These are phyloP conservation scores for Mycena latifolia DNA, from an alignment of 768 basidiomycete genomes.

Conservation along the genomic window DNA sequence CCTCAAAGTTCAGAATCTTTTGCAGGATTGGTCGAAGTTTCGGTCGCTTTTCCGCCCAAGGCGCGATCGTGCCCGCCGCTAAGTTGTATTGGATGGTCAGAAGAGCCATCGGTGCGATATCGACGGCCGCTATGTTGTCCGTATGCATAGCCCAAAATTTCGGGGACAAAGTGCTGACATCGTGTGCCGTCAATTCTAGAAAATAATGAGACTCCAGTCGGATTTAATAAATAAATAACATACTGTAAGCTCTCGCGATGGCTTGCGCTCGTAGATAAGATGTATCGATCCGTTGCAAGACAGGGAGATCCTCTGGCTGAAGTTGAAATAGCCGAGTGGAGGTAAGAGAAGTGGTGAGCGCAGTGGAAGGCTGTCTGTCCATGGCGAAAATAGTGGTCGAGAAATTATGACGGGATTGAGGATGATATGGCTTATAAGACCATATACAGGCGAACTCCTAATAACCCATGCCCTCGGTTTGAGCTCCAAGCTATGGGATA, in stretches of 20 bases:
- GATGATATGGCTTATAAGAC: too few species aligned
- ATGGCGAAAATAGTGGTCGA: too few species aligned
- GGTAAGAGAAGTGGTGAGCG: not conserved
- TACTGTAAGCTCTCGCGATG: slow-evolving; percentile 10
- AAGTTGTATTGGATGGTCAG: slow-evolving; percentile 51
- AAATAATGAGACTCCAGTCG: not conserved
- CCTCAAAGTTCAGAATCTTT: slow-evolving; percentile 43
- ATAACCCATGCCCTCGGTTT: too few species aligned
- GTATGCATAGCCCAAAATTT: slow-evolving; percentile 51
- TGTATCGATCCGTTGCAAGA: slow-evolving; percentile 1
- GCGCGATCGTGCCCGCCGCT: slow-evolving; percentile 46
- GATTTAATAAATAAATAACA: not conserved
- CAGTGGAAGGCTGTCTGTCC: not conserved
- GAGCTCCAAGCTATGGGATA: too few species aligned
- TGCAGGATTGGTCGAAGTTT: slow-evolving; percentile 45
- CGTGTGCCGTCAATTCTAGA: slow-evolving; percentile 44
- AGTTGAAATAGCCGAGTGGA: not conserved
- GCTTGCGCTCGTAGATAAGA: slow-evolving; percentile 7
- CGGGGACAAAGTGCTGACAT: slow-evolving; percentile 42
- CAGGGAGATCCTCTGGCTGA: slow-evolving; percentile 6
- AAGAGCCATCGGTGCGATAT: slow-evolving; percentile 45
- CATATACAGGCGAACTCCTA: too few species aligned
- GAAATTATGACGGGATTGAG: too few species aligned
- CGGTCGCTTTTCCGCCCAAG: slow-evolving; percentile 26
- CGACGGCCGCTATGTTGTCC: slow-evolving; percentile 44